Conservation (phyloP, 2,329 filamentous ascomycete genomes). For the Microdochium bolleyi region DNA sequence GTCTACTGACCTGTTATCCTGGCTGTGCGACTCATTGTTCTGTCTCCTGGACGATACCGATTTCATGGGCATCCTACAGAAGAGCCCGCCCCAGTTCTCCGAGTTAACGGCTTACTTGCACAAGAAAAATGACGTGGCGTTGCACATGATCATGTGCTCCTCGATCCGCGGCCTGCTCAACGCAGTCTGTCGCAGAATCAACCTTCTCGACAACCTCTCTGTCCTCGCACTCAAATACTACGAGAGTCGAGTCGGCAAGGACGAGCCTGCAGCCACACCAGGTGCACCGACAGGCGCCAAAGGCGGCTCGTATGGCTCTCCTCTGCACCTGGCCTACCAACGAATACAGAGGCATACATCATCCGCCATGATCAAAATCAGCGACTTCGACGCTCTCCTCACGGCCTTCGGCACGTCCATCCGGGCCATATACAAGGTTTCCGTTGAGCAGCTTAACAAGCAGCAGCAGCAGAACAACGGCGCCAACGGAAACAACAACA, state of each 20-base stretch:
- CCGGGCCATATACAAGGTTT: conserved; percentile 38
- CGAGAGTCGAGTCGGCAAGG: conserved; percentile 30
- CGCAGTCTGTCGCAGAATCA: conserved; percentile 57
- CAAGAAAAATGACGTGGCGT: conserved; percentile 45
- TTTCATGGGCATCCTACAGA: conserved; percentile 39
- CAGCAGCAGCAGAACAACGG: conserved; percentile 28
- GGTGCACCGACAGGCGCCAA: conserved; percentile 18
- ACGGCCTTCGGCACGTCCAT: conserved; percentile 38
- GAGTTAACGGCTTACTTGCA: conserved; percentile 45
- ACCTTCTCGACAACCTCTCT: conserved; percentile 44
- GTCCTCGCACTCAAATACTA: conserved; percentile 42
- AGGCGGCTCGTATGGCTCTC: conserved; percentile 33
- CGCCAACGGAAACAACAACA: conserved; percentile 27
- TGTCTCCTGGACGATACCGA: conserved; percentile 42
- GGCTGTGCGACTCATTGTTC: conserved; percentile 53
- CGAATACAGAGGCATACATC: conserved; percentile 44
- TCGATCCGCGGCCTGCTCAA: conserved; percentile 66
- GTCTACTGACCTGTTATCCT: conserved; percentile 63
- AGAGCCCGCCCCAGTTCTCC: conserved; percentile 31
- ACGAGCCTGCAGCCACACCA: conserved; percentile 29
- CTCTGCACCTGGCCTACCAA: conserved; percentile 49
- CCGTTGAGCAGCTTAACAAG: conserved; percentile 33
- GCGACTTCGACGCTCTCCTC: conserved; percentile 56
- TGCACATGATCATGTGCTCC: conserved; percentile 63
- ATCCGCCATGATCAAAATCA: conserved; percentile 45